Conservation (phyloP, 2,329 filamentous ascomycete species). For the Pseudogymnoascus pannorum region DNA sequence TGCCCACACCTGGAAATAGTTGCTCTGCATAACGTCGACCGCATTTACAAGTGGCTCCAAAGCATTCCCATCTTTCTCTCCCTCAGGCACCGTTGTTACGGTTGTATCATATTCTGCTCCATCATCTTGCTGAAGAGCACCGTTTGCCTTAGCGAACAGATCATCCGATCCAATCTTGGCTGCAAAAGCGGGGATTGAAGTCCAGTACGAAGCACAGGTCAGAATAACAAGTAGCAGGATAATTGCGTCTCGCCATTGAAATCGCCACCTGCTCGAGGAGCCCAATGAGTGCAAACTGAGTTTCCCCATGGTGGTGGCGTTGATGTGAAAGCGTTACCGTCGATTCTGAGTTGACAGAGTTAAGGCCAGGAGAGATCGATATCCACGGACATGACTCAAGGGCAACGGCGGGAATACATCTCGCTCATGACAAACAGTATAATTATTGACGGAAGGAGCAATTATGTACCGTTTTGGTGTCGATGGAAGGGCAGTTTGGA, state of each 20-base stretch:
- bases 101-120: background rate
- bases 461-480: background rate
- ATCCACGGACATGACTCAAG: background rate
- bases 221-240: background rate
- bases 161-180: background rate
- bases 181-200: background rate
- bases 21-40: slow-evolving; percentile 66
- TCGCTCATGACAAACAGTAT: background rate
- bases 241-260: background rate
- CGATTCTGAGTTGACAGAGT: background rate
- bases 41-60: slow-evolving; percentile 41
- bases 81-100: slow-evolving; percentile 11
- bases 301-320: background rate
- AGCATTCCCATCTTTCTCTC: slow-evolving; percentile 7
- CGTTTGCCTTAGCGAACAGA: background rate
- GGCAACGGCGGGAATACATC: background rate
- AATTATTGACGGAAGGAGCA: slow-evolving; percentile 3
- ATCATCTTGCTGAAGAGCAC: background rate
- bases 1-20: slow-evolving; percentile 69
- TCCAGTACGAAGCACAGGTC: background rate
- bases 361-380: background rate
- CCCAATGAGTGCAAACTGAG: background rate
- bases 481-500: background rate
- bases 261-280: background rate
- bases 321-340: background rate